Conservation (phyloP, 352 stramenopile species). For the Globisporangium splendens region DNA sequence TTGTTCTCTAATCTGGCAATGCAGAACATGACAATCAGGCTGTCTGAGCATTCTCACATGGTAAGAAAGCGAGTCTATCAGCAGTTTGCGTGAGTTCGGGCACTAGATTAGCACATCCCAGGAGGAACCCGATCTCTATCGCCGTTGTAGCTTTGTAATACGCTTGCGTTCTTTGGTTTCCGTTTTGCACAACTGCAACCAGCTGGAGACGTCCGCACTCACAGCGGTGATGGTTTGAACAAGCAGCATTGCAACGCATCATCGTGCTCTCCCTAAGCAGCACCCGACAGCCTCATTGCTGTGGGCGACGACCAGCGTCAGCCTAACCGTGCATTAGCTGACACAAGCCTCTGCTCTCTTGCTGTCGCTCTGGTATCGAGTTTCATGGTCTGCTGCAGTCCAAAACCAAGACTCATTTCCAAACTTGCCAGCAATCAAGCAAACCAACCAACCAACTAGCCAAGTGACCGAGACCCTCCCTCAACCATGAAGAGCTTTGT, state of each 20-base stretch:
- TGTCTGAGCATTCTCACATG: no score
- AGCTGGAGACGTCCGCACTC: background rate
- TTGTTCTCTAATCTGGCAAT: no score
- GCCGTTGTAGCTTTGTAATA: no score
- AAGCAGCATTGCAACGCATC: background rate
- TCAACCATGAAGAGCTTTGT: background rate
- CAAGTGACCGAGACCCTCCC: background rate
- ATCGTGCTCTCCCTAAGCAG: background rate
- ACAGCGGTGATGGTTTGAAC: background rate
- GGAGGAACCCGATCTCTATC: no score
- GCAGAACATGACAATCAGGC: no score
- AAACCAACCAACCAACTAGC: background rate
- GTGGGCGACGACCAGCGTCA: background rate
- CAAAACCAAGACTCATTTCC: background rate
- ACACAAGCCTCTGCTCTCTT: background rate
- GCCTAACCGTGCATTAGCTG: background rate
- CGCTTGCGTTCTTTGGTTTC: no score
- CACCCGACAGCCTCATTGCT: background rate
- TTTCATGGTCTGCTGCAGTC: background rate
- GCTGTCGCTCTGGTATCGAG: background rate
- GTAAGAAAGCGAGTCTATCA: no score
- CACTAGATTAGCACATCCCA: no score
- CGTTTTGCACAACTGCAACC: background rate
- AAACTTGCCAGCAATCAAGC: constrained; percentile 1
- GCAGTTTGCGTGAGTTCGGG: no score